Base-by-base conservation (phyloP, 495 filamentous ascomycete genomes). In the Bombardia bombarda region DNA sequence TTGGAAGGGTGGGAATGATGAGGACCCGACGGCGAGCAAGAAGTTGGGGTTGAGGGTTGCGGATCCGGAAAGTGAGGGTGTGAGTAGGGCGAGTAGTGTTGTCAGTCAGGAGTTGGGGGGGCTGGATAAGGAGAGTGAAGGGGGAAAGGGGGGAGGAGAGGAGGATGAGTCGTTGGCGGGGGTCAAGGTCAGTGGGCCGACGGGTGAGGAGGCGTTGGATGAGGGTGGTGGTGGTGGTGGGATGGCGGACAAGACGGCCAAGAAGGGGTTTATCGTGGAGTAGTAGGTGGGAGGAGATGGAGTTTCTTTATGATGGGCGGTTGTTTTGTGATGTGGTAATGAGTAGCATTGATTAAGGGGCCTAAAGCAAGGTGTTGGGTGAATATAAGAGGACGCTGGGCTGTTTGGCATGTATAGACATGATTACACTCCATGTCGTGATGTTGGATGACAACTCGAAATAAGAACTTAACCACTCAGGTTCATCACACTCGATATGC, bases 21-120 rank as follows among this genome's bases (percentile, higher is more conserved):
- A 67, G 31, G 57, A 68, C 5, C 64, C 70, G n/a, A 55, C 54
- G 2, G 55, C 70, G 1, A 65, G 72, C 12, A 83, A 77, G 57
- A 72, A 78, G 35, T 58, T 92, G 8, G 87, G 86, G 0, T 52
- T 92, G 20, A 64, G 84, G 20, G 73, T 73, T 21, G 69, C 77
- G 40, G 79, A 68, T 3, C 72, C 76, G 10, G 69, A 72, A 6
- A 87, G 78, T 45, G 72, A 64, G 4, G 68, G 78, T 41, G 67
- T 87, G 6, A 86, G 83, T 55, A 73, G 80, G 49, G 83, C 84
- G 3, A 72, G 68, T 48, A 70, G 65, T 37, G 39, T 69, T 14
- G 60, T 56, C 51, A 62, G 55, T 13, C 40, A 59, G 46, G 49
- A 51, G 10, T 7, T 47, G 2, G 43, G 20, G 0, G 19, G n/a